Conservation (phyloP, 495 filamentous ascomycete genomes). For the Patellaria atrata region DNA sequence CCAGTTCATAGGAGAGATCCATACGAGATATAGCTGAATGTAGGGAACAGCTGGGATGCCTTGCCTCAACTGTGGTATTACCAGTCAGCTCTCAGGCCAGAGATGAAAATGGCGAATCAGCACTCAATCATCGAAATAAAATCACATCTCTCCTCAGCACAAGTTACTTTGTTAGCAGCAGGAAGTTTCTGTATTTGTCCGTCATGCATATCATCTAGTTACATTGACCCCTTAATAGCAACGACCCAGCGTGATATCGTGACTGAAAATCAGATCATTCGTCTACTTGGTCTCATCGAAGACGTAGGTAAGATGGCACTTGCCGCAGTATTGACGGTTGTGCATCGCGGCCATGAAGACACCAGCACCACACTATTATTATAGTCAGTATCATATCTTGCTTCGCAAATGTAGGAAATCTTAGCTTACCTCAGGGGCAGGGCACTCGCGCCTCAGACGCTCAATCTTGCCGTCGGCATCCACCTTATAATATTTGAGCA, state of each 20-base stretch:
- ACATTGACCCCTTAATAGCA: too few relatives aligned
- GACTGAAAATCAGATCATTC: too few relatives aligned
- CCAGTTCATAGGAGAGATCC: conserved; percentile 1
- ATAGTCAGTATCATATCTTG: conserved; percentile 25
- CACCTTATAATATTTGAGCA: conserved; percentile 99
- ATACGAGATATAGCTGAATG: conserved; percentile 2
- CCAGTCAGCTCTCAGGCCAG: too few relatives aligned
- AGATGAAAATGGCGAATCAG: too few relatives aligned
- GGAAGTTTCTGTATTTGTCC: too few relatives aligned
- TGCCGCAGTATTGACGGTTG: conserved; percentile 98
- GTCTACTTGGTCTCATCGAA: conserved; percentile 70
- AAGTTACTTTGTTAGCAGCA: too few relatives aligned
- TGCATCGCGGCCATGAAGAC: conserved; percentile 99
- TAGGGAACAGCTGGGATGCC: too few relatives aligned
- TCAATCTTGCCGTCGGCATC: conserved; percentile 99
- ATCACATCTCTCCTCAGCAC: too few relatives aligned
- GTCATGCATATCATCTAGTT: too few relatives aligned
- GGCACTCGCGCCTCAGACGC: conserved; percentile 96
- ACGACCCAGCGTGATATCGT: too few relatives aligned
- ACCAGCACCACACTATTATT: conserved; percentile 81
- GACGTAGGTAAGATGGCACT: conserved; percentile 99
- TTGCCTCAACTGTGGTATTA: too few relatives aligned
- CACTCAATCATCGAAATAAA: too few relatives aligned
- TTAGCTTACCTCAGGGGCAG: conserved; percentile 67
- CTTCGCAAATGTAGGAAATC: neutral